Base-by-base conservation (phyloP, 2,329 filamentous ascomycete species). In the Sporothrix dimorphospora region DNA sequence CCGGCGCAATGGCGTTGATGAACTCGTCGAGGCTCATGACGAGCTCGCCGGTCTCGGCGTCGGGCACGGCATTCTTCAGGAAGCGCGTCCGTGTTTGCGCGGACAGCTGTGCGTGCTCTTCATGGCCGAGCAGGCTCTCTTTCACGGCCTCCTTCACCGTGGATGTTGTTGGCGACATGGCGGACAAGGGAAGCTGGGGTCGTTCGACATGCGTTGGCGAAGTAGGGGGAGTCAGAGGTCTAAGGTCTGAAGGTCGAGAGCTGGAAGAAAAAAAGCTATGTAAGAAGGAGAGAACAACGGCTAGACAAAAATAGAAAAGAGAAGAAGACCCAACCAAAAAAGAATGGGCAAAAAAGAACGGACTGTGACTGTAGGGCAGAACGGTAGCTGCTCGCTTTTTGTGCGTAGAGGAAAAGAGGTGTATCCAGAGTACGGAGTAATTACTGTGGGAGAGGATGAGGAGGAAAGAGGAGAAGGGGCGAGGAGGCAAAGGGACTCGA, bases 1-100 rank as follows among this genome's bases (percentile, higher is more conserved):
- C 87, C 5, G 96, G 96, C 77, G 94, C 94, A 83, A 99, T 90
- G 38, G 95, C 95, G 78, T 94, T 87, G 78, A 98, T 89, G 81
- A 99, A 99, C 80, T 97, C 89, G n/a, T 94, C 89, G 74, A 92
- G 89, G 61, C 88, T 90, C 88, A 99, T 92, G 79, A 88, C 94
- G 72, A 90, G 85, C 78, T 98, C 93, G 72, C 92, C 94, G 11
- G 90, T 87, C 77, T 89, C 86, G 73, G 91, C 85, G 79, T 97
- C 93, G 80, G 91, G 92, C 78, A 87, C 83, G 53, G 96, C 93
- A 84, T 94, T 86, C 79, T 88, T 88, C 77, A 90, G 82, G 82
- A 98, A 99, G 74, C 90, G 90, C 72, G 89, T 85, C 82, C 90
- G 92, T 75, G 91, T 90, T 81, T 94, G 91, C 74, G 88, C 86